Evolutionary conservation across 2,329 filamentous ascomycete species (phyloP).

Genomic region (Aspergillus pseudoviridinutans): DNA sequence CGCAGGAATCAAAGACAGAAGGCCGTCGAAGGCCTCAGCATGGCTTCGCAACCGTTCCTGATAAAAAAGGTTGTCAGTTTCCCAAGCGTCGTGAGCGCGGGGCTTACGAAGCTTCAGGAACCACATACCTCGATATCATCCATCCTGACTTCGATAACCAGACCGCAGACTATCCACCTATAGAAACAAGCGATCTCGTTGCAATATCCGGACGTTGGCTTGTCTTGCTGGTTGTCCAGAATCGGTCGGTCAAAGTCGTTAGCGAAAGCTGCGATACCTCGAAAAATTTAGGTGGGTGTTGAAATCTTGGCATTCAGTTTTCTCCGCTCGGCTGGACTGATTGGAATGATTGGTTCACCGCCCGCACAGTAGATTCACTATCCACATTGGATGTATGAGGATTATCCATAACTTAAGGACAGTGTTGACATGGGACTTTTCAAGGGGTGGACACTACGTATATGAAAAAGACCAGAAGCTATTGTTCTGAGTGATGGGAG

Average conservation of each 20-base stretch:
- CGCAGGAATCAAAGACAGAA: conserved; percentile 82
- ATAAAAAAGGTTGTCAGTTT: conserved; percentile 22
- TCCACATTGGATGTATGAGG: neutral
- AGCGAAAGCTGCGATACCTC: conserved; percentile 23
- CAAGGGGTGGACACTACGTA: neutral
- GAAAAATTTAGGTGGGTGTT: conserved; percentile 37
- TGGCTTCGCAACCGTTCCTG: conserved; percentile 49
- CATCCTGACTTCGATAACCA: conserved; percentile 20
- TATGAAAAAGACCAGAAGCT: neutral
- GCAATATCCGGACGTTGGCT: conserved; percentile 9
- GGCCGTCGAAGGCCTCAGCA: conserved; percentile 76
- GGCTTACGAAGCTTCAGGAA: conserved; percentile 7
- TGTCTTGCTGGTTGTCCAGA: conserved; percentile 11
- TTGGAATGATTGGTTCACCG: conserved; percentile 17
- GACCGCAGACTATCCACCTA: conserved; percentile 1
- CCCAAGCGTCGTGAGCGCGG: conserved; percentile 8
- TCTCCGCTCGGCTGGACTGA: conserved; percentile 27
- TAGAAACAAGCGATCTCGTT: conserved; percentile 2
- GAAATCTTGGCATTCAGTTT: conserved; percentile 35
- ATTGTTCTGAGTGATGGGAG: neutral
- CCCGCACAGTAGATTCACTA: conserved; percentile 6
- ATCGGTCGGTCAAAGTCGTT: conserved; percentile 10
- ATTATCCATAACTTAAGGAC: neutral
- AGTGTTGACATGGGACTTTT: neutral
- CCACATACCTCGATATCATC: conserved; percentile 39